These are phyloP conservation scores for Rugonectria rugulosa DNA, from an alignment of 2,329 filamentous ascomycete species.

Conservation along the genomic window DNA sequence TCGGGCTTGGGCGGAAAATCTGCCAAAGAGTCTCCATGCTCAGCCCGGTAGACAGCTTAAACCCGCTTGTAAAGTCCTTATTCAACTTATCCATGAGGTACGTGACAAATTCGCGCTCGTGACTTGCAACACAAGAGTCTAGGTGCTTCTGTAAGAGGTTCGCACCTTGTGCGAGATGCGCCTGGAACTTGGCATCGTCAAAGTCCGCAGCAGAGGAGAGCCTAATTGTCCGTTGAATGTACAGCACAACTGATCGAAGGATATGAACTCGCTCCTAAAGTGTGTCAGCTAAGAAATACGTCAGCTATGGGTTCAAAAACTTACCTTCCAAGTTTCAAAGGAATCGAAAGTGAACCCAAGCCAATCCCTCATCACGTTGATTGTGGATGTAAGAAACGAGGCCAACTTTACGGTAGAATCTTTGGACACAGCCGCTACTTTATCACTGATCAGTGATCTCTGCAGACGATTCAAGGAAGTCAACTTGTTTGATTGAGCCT, in stretches of 20 bases:
- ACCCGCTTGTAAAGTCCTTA: constrained; percentile 71
- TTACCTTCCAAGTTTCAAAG: constrained; percentile 42
- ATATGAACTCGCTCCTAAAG: constrained; percentile 41
- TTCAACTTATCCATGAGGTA: constrained; percentile 53
- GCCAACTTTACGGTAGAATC: constrained; percentile 66
- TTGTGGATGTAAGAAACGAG: constrained; percentile 56
- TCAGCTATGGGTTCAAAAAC: constrained; percentile 19
- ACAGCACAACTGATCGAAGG: constrained; percentile 54
- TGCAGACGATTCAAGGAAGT: constrained; percentile 67
- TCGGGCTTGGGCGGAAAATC: constrained; percentile 69
- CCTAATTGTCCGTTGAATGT: constrained; percentile 61
- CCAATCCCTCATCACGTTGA: constrained; percentile 53
- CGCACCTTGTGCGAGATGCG: constrained; percentile 63
- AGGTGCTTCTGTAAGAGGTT: constrained; percentile 50
- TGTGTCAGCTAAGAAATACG: constrained; percentile 4
- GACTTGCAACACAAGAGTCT: constrained; percentile 31
- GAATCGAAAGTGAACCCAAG: constrained; percentile 45
- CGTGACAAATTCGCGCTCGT: constrained; percentile 48
- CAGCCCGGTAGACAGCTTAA: constrained; percentile 76
- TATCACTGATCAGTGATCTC: constrained; percentile 62
- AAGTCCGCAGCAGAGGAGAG: constrained; percentile 57
- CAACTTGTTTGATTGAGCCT: constrained; percentile 56
- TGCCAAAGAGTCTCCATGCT: constrained; percentile 85
- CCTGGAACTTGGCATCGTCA: constrained; percentile 70
- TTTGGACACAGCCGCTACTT: constrained; percentile 63